Conservation (phyloP, 768 basidiomycete genomes). For the Megacollybia marginata region DNA sequence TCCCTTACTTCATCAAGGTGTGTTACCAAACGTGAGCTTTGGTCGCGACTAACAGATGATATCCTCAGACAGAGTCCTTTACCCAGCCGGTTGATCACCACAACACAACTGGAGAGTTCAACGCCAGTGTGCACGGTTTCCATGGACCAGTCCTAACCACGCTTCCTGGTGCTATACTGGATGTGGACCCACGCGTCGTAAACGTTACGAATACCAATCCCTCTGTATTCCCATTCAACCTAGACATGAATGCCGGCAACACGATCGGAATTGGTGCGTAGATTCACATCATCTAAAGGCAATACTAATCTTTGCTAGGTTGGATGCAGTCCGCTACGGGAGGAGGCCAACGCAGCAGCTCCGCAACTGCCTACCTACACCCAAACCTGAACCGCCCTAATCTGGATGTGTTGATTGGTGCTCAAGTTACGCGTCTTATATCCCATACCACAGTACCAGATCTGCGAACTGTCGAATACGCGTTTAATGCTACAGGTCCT, state of each 20-base stretch:
- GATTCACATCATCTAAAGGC: background rate
- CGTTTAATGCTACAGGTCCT: too few species aligned
- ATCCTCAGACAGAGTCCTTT: conserved; percentile 2
- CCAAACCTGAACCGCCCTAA: conserved; percentile 17
- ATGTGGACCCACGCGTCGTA: conserved; percentile 26
- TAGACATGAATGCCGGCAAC: background rate
- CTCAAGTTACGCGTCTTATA: conserved; percentile 4
- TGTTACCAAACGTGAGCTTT: background rate
- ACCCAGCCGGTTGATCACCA: conserved; percentile 10
- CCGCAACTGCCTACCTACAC: conserved; percentile 25
- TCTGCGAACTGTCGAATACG: background rate
- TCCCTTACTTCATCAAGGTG: conserved; percentile 6
- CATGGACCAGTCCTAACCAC: conserved; percentile 21
- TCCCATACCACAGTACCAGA: background rate
- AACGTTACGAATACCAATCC: conserved; percentile 23
- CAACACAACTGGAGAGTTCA: conserved; percentile 18
- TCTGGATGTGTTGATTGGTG: conserved; percentile 18
- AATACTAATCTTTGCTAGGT: conserved; percentile 3
- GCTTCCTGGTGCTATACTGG: conserved; percentile 13
- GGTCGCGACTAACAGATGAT: background rate
- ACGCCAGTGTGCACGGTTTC: conserved; percentile 20
- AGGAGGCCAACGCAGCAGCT: conserved; percentile 18
- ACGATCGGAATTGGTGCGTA: background rate
- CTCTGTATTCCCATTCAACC: conserved; percentile 2
- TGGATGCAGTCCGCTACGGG: conserved; percentile 13